These are phyloP conservation scores for Trypanosoma rangeli DNA, from an alignment of 208 protist genomes.

Conservation along the genomic window DNA sequence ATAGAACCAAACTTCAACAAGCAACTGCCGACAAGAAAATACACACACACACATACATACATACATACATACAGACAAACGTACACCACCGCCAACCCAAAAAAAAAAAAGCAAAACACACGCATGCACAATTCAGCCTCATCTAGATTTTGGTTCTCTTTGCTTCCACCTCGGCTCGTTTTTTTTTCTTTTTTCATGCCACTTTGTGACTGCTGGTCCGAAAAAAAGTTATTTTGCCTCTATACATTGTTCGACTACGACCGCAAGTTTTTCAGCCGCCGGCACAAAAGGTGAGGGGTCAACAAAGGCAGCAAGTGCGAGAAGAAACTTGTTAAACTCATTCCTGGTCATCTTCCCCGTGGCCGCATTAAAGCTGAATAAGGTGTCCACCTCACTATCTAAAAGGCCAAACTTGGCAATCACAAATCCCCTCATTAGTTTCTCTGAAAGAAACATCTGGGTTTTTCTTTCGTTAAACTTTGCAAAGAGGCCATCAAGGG, in stretches of 20 bases:
- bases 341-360: constrained; percentile 38
- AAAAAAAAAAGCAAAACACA: no score
- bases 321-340: constrained; percentile 63
- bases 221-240: neutral
- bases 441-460: constrained; percentile 37
- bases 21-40: neutral
- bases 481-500: constrained; percentile 38
- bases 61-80: no score
- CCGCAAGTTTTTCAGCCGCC: constrained; percentile 52
- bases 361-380: constrained; percentile 34
- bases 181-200: neutral
- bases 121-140: neutral
- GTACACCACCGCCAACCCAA: no score
- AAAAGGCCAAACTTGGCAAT: constrained; percentile 39
- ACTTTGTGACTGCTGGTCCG: neutral
- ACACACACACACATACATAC: neutral
- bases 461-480: constrained; percentile 46
- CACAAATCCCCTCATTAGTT: constrained; percentile 43
- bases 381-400: constrained; percentile 42
- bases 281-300: constrained; percentile 74
- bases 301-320: constrained; percentile 41
- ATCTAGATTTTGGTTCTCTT: neutral
- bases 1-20: constrained; percentile 7
- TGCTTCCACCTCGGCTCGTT: no score
- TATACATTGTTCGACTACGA: constrained; percentile 36